Evolutionary conservation across 2,329 filamentous ascomycete genomes (phyloP).

Genomic region (Paraphaeosphaeria sporulosa): DNA sequence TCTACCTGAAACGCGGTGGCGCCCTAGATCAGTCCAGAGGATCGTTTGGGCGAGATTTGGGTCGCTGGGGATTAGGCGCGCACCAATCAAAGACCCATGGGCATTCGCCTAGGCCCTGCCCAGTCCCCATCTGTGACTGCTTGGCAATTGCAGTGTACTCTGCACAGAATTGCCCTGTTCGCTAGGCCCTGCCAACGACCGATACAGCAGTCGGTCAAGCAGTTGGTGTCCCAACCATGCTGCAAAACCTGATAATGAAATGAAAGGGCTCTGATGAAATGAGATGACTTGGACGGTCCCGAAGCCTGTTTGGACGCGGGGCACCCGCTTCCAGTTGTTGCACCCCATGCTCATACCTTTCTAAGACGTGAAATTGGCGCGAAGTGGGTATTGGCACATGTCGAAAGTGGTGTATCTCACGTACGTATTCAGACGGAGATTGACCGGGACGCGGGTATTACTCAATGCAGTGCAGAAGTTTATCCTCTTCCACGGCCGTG

Average conservation of each 20-base stretch:
- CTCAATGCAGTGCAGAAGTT: neutral
- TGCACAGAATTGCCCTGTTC: neutral
- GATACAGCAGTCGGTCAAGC: slow-evolving; percentile 2
- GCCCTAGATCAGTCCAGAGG: slow-evolving; percentile 40
- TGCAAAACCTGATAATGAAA: slow-evolving; percentile 1
- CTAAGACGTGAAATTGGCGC: slow-evolving; percentile 15
- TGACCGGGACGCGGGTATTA: neutral
- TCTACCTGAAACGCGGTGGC: slow-evolving; percentile 40
- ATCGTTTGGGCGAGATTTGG: slow-evolving; percentile 40
- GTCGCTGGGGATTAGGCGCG: slow-evolving; percentile 27
- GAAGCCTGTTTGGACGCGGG: slow-evolving; percentile 20
- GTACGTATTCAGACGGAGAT: slow-evolving; percentile 20
- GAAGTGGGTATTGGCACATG: slow-evolving; percentile 11
- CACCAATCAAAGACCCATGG: slow-evolving; percentile 30
- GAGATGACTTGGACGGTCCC: slow-evolving; percentile 8
- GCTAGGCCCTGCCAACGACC: neutral
- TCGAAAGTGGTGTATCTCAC: slow-evolving; percentile 21
- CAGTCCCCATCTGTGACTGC: slow-evolving; percentile 10
- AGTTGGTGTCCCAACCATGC: neutral
- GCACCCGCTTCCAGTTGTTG: slow-evolving; percentile 22
- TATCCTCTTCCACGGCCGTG: neutral
- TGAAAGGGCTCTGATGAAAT: slow-evolving; percentile 10
- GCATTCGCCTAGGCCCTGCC: slow-evolving; percentile 8
- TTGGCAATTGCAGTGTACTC: slow-evolving; percentile 7
- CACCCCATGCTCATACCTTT: slow-evolving; percentile 17